Evolutionary conservation across 345 rosid species (phyloP).

Genomic region (Linum trigynum): DNA sequence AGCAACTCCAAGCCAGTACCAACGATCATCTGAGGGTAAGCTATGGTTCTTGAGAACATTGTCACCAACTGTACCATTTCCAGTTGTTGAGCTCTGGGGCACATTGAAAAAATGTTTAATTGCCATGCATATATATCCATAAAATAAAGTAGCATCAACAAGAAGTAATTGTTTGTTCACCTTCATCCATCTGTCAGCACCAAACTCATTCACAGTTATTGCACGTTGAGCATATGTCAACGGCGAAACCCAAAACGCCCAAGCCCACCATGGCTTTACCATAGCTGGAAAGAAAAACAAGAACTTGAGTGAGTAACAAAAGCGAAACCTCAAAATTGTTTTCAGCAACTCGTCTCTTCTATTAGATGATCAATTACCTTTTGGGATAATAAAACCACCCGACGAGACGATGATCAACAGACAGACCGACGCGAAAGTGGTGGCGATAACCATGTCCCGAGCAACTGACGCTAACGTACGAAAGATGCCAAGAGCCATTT

Average conservation of each 20-base stretch:
- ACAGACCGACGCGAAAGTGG: slow-evolving; percentile 71
- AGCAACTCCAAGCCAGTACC: slow-evolving; percentile 86
- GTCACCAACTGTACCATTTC: slow-evolving; percentile 43
- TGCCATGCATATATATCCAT: neutral
- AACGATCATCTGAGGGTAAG: slow-evolving; percentile 41
- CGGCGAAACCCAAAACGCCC: slow-evolving; percentile 81
- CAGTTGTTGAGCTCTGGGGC: slow-evolving; percentile 48
- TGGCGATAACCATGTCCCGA: slow-evolving; percentile 81
- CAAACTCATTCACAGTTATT: slow-evolving; percentile 69
- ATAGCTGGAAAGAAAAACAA: slow-evolving; percentile 29
- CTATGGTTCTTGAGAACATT: slow-evolving; percentile 46
- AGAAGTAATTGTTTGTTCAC: slow-evolving; percentile 22
- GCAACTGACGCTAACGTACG: slow-evolving; percentile 69
- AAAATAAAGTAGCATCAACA: neutral
- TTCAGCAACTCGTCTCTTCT: too few relatives aligned
- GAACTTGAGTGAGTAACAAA: neutral
- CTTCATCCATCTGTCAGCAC: slow-evolving; percentile 67
- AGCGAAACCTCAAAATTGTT: neutral
- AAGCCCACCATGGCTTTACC: slow-evolving; percentile 79
- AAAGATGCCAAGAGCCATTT: slow-evolving; percentile 85
- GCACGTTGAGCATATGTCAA: slow-evolving; percentile 36
- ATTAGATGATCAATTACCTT: slow-evolving; percentile 30
- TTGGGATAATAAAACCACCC: slow-evolving; percentile 86
- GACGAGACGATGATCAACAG: slow-evolving; percentile 47
- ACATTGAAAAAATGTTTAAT: slow-evolving; percentile 1